Conservation (phyloP, 1,139 yeast genomes). For the Sugiyamaella neomexicana region DNA sequence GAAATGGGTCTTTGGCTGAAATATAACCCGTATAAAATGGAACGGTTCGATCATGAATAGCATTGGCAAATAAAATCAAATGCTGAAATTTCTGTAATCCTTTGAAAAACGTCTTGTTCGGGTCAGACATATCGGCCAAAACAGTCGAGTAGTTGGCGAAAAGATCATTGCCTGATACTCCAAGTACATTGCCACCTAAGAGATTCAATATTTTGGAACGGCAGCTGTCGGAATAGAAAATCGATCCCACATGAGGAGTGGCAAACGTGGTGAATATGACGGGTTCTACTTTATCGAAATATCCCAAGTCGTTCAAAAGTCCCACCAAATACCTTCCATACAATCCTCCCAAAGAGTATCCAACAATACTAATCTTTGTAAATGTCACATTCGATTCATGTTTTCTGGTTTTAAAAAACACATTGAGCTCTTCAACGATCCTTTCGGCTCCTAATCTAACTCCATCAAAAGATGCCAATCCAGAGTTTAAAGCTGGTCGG, state of each 20-base stretch:
- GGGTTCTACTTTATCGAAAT: conserved; percentile 64
- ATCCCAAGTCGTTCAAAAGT: conserved; percentile 51
- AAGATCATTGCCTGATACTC: conserved; percentile 72
- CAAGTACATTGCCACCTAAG: conserved; percentile 64
- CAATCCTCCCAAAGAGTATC: conserved; percentile 58
- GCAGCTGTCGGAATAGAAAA: conserved; percentile 44
- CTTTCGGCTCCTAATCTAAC: conserved; percentile 68
- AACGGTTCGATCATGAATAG: conserved; percentile 69
- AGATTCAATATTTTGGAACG: conserved; percentile 53
- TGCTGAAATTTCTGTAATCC: conserved; percentile 61
- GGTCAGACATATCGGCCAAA: conserved; percentile 57
- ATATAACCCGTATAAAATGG: conserved; percentile 57
- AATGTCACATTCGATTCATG: conserved; percentile 24
- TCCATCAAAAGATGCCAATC: conserved; percentile 85
- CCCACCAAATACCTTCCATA: conserved; percentile 70
- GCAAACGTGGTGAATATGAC: conserved; percentile 75
- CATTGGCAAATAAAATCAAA: conserved; percentile 66
- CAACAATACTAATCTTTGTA: conserved; percentile 48
- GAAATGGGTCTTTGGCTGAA: conserved; percentile 50
- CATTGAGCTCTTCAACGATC: conserved; percentile 58
- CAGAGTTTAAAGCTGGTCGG: conserved; percentile 68
- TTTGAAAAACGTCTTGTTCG: conserved; percentile 49
- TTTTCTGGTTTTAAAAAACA: conserved; percentile 17
- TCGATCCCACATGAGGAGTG: conserved; percentile 84
- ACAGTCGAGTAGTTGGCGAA: conserved; percentile 49